phyloP scores from a whole-genome alignment of 805 yeast genomes.

The Candida insectalens region DNA sequence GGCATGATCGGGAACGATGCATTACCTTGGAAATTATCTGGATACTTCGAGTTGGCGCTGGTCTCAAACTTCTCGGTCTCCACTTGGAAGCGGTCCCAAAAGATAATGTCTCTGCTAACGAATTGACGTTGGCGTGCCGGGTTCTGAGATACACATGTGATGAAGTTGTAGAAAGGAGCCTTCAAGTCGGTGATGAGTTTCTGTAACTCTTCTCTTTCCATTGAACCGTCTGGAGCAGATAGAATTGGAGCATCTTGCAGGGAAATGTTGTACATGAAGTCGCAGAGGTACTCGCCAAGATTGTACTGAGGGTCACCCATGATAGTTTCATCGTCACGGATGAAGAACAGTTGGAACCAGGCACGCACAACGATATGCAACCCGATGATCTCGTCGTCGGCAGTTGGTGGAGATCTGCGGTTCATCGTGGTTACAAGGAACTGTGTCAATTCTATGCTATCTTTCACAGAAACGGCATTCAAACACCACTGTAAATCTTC shows the following conservation, averaged over 20 bases:
- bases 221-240: constrained; percentile 4
- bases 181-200: constrained; percentile 36
- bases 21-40: constrained; percentile 7
- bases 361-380: constrained; percentile 50
- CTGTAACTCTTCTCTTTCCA: constrained; percentile 14
- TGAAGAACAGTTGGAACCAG: constrained; percentile 47
- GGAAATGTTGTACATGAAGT: constrained; percentile 14
- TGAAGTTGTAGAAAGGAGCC: constrained; percentile 33
- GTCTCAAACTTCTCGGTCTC: constrained; percentile 55
- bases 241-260: constrained; percentile 15
- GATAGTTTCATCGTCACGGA: constrained; percentile 53
- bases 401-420: constrained; percentile 15
- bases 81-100: constrained; percentile 80
- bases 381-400: constrained; percentile 22
- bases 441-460: constrained; percentile 18
- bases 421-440: constrained; percentile 18
- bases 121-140: constrained; percentile 79
- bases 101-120: constrained; percentile 39
- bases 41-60: constrained; percentile 22
- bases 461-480: constrained; percentile 19
- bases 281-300: constrained; percentile 27
- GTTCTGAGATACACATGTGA: constrained; percentile 46
- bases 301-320: constrained; percentile 34
- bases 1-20: constrained; percentile 44
- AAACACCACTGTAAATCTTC: constrained; percentile 29